Base-by-base conservation (phyloP, 352 stramenopile genomes). In the Globisporangium echinulatum region DNA sequence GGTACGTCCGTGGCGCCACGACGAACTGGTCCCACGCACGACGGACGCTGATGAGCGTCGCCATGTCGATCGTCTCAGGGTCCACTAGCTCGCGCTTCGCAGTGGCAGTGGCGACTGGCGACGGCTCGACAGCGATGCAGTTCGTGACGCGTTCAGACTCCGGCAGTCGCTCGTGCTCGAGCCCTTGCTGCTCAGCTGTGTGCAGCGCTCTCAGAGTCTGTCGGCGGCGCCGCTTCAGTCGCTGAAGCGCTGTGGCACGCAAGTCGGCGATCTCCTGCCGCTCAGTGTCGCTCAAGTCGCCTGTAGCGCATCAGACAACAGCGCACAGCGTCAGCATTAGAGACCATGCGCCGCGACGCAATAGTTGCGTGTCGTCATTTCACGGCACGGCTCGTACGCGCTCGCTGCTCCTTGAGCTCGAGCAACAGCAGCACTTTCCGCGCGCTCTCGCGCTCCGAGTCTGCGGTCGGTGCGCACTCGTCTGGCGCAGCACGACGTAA, bases 21-120 rank as follows among this genome's bases (percentile, higher is more conserved):
- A 79, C 49, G 36, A 62, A 71, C 8, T 38, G 46, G 17, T 78
- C 70, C 70, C 70, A 78, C 14, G 46, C 37, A 5, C 59, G 50
- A 17, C 71, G 47, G 3, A 75, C n/a, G 1, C 40, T 10, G 2
- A 75, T 62, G 19, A 79, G 62, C 11, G 59, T 68, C 47, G 72
- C 55, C 68, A 79, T 75, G 39, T 71, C 62, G n/a, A 68, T 42
- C 9, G 62, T 58, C 17, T 71, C 71, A 1, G 71, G 68, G 37
- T 75, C 71, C 3, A 54, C 49, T 5, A 78, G 51, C 13, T 40
- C 49, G 37, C 49, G 39, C 4, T 47, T 56, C n/a, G 36, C 39
- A 5, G 49, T 39, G 11, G n/a, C 15, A 39, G 52, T 49, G 19
- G 48, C 10, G 7, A 11, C 7, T 43, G 39, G 39, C 13, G 15